phyloP scores from a whole-genome alignment of 208 protist genomes.

The Trypanosoma conorhini region DNA sequence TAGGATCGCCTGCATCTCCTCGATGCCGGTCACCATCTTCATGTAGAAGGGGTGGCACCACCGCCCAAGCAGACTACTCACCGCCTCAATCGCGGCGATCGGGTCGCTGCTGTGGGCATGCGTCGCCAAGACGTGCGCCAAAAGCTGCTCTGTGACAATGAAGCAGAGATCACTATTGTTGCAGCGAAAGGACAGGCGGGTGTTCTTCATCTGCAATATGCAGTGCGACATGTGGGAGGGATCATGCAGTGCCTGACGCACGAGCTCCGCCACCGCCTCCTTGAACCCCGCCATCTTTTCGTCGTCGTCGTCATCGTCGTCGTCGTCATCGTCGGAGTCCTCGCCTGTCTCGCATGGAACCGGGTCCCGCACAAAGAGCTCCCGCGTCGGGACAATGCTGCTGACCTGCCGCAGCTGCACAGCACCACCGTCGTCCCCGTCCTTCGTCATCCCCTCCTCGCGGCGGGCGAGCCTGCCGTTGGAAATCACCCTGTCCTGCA shows the following conservation, averaged over 20 bases:
- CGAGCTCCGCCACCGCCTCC: constrained; percentile 35
- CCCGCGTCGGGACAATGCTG: constrained; percentile 39
- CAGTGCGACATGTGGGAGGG: constrained; percentile 50
- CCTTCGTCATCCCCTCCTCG: constrained; percentile 26
- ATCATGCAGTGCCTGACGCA: constrained; percentile 47
- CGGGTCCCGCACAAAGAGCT: constrained; percentile 67
- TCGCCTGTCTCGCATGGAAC: constrained; percentile 27
- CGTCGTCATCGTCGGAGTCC: constrained; percentile 25
- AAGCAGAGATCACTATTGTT: constrained; percentile 64
- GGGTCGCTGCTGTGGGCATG: constrained; percentile 21
- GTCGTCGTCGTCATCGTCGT: constrained; percentile 37
- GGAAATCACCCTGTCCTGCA: constrained; percentile 18
- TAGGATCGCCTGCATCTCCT: constrained; percentile 75
- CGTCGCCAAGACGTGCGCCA: constrained; percentile 47
- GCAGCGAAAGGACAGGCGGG: constrained; percentile 48
- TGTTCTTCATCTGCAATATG: constrained; percentile 62
- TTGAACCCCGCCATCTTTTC: constrained; percentile 40
- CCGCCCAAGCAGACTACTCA: constrained; percentile 48
- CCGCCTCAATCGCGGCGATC: constrained; percentile 23
- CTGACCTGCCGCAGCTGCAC: constrained; percentile 36
- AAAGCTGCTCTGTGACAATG: constrained; percentile 73
- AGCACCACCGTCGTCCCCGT: background rate
- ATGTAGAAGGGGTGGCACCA: constrained; percentile 78
- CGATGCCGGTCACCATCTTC: constrained; percentile 36
- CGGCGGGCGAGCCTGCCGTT: constrained; percentile 2